Conservation (phyloP, 2,329 filamentous ascomycete genomes). For the Parascedosporium putredinis region DNA sequence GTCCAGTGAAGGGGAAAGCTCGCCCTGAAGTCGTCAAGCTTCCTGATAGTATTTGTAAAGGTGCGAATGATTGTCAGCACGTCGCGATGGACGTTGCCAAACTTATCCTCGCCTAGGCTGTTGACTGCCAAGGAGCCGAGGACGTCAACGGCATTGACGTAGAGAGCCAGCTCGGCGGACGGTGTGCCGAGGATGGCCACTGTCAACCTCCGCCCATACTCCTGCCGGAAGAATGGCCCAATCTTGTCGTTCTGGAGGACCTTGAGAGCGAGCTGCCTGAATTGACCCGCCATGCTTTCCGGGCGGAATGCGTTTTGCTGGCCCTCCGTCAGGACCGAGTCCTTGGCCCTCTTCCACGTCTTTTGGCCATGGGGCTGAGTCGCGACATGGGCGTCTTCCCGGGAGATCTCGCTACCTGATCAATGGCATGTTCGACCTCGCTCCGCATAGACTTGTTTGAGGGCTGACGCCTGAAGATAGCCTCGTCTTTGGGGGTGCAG, state of each 20-base stretch:
- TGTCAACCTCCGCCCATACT: conserved; percentile 54
- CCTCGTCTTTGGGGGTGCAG: conserved; percentile 33
- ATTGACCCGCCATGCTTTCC: conserved; percentile 35
- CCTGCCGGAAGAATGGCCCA: conserved; percentile 60
- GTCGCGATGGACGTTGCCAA: conserved; percentile 76
- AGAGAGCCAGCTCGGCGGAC: conserved; percentile 56
- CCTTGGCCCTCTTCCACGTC: conserved; percentile 34
- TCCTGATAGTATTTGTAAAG: conserved; percentile 57
- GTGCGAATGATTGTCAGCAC: conserved; percentile 64
- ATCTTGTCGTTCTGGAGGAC: conserved; percentile 40
- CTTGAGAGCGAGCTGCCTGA: conserved; percentile 35
- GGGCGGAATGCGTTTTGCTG: conserved; percentile 43
- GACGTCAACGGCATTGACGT: conserved; percentile 62
- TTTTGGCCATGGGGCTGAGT: conserved; percentile 41
- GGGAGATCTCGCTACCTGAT: conserved; percentile 33
- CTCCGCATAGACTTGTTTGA: conserved; percentile 26
- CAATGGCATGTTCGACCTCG: conserved; percentile 35
- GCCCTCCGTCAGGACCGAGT: conserved; percentile 38
- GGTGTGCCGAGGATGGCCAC: conserved; percentile 64
- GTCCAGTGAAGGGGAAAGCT: conserved; percentile 64
- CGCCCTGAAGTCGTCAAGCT: conserved; percentile 57
- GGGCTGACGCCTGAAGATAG: conserved; percentile 31
- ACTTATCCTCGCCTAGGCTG: conserved; percentile 71
- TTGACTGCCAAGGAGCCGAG: conserved; percentile 59
- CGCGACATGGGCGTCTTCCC: conserved; percentile 37